These are phyloP conservation scores for Trametes hirsuta DNA, from an alignment of 1,284 basidiomycete species.

Conservation along the genomic window DNA sequence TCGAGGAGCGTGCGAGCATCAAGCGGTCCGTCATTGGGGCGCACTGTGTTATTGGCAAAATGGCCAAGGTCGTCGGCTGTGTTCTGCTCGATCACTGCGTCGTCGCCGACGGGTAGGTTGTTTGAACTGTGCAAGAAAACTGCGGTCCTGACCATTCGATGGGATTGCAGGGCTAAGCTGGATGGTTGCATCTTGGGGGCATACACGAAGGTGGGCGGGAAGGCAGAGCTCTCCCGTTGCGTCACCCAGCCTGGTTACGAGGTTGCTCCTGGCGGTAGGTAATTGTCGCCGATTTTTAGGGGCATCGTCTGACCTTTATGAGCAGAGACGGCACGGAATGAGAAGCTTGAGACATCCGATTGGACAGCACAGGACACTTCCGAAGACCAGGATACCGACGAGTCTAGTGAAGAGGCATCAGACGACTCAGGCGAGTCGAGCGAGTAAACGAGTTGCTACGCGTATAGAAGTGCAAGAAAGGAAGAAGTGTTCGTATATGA, in stretches of 20 bases:
- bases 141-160: neutral
- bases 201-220: conserved; percentile 80
- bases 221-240: conserved; percentile 80
- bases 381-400: conserved; percentile 24
- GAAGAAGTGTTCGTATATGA: conserved; percentile 23
- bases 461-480: conserved; percentile 9
- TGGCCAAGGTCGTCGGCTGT: conserved; percentile 85
- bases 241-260: conserved; percentile 91
- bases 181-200: conserved; percentile 89
- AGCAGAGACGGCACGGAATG: conserved; percentile 35
- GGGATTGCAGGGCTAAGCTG: conserved; percentile 71
- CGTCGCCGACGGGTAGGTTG: conserved; percentile 79
- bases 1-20: conserved; percentile 85
- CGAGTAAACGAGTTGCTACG: conserved; percentile 4
- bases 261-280: conserved; percentile 71
- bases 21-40: conserved; percentile 90
- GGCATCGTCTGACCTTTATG: neutral
- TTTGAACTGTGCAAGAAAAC: neutral
- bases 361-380: conserved; percentile 37
- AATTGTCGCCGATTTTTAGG: neutral
- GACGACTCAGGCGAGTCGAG: conserved; percentile 9
- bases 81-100: conserved; percentile 91
- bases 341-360: conserved; percentile 41
- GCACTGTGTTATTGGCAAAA: conserved; percentile 88
- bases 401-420: conserved; percentile 17